Evolutionary conservation across 345 rosid species (phyloP).

Genomic region (Pugionium cornutum): DNA sequence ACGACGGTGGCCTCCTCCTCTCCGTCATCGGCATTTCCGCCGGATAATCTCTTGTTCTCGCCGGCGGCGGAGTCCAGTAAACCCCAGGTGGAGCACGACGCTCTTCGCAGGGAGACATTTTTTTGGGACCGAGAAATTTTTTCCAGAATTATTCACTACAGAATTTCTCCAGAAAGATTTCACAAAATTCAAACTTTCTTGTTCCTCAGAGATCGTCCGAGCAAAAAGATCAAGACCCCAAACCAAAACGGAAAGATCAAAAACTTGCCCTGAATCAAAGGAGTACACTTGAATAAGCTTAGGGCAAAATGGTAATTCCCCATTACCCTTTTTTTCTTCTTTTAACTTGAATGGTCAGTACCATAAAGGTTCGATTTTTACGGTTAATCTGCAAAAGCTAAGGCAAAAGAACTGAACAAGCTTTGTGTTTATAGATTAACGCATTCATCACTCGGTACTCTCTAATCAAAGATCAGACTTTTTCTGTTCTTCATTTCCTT

Average conservation of each 20-base stretch:
- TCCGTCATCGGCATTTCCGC: constrained; percentile 53
- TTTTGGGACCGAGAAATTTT: not conserved
- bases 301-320: constrained; percentile 9
- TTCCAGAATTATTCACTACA: not conserved
- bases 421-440: constrained; percentile 8
- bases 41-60: constrained; percentile 26
- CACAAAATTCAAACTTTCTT: not conserved
- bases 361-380: not conserved
- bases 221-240: constrained; percentile 19
- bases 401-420: constrained; percentile 18
- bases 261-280: not conserved
- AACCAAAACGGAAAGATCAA: not conserved
- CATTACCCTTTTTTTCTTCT: too few species aligned
- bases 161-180: not conserved
- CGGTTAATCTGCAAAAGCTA: constrained; percentile 6
- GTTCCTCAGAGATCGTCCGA: constrained; percentile 8
- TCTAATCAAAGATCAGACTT: constrained; percentile 13
- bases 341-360: too few species aligned
- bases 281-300: too few species aligned
- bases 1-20: constrained; percentile 47
- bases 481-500: constrained; percentile 13
- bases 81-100: constrained; percentile 39
- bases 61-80: constrained; percentile 63
- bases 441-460: constrained; percentile 7
- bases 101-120: constrained; percentile 45